Evolutionary conservation across 805 yeast species (phyloP), one percentile per base, ranked within the genome.

Genomic region (Kuraishia piskuri): DNA sequence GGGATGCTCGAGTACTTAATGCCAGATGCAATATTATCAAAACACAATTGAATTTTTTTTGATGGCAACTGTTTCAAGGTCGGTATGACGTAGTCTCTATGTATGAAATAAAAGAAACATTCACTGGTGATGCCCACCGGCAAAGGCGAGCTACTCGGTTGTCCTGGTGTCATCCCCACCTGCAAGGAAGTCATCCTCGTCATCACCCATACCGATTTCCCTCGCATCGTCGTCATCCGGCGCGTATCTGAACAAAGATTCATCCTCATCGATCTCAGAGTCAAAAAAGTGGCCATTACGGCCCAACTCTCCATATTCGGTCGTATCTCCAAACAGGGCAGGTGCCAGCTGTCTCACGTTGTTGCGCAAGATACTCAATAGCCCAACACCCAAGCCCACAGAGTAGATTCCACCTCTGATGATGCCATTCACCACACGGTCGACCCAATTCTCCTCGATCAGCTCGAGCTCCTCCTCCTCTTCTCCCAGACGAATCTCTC

Each of bases 401-500:
- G 65, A 67, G 31, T 72, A 62, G 20, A 85, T 75, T 0, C 88
- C 87, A n/a, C 79, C 76, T 57, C 69, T 75, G 2, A 85, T 85
- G 22, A 84, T 72, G 22, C 64, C 61, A 58, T 86, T 87, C 20
- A 84, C 85, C 9, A 78, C 74, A 37, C 70, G 73, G 59, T 86
- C 90, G 7, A 81, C 74, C 6, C 65, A 59, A 58, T 84, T 85
- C 56, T 87, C 81, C 63, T 86, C 91, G 50, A 85, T 78, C 40
- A 69, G 61, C 9, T 68, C 68, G 46, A 70, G 51, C 49, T 81
- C 70, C 23, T 69, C 76, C 51, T 80, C 86, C 26, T 84, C 90
- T 37, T 83, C 90, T 50, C 90, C 96, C 49, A 91, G 75, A 58
- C 95, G 75, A 55, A 91, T 91, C 66, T 87, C 95, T 19, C 97